Evolutionary conservation across 805 yeast genomes (phyloP).

Genomic region (Monosporozyma servazzii): DNA sequence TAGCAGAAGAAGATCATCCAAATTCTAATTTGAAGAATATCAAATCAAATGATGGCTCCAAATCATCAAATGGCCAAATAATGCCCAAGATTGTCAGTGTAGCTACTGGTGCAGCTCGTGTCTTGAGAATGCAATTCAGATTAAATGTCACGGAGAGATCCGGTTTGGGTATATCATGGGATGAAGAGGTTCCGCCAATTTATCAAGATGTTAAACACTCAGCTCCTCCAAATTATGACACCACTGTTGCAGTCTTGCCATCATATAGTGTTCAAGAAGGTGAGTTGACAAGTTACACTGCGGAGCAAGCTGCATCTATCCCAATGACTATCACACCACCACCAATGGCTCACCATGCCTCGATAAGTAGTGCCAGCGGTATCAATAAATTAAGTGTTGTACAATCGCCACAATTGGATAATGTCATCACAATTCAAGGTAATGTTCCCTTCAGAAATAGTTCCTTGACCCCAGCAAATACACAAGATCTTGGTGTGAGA

Average conservation of each 20-base stretch:
- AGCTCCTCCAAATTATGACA: conserved; percentile 76
- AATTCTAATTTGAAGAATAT: conserved; percentile 7
- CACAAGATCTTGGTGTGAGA: conserved; percentile 19
- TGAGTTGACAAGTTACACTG: background rate
- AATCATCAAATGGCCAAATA: conserved; percentile 1
- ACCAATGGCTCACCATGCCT: conserved; percentile 21
- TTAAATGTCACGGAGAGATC: conserved; percentile 78
- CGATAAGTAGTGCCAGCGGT: conserved; percentile 1
- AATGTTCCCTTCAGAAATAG: conserved; percentile 20
- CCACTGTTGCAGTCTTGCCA: conserved; percentile 8
- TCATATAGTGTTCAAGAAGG: background rate
- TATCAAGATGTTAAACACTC: conserved; percentile 76
- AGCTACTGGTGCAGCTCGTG: conserved; percentile 93
- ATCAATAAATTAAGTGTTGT: conserved; percentile 9
- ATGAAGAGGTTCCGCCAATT: conserved; percentile 97
- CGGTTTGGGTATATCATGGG: conserved; percentile 97
- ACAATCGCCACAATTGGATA: conserved; percentile 21
- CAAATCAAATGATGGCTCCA: conserved; percentile 7
- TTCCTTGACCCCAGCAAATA: conserved; percentile 26
- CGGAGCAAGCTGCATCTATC: background rate
- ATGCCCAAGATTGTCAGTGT: conserved; percentile 40
- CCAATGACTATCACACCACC: conserved; percentile 17
- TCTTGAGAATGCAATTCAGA: conserved; percentile 88
- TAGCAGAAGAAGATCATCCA: conserved; percentile 17
- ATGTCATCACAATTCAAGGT: conserved; percentile 27